Evolutionary conservation across 352 stramenopile genomes (phyloP), one percentile per base, ranked within the genome.

Genomic region (Blastocystis sp.): DNA sequence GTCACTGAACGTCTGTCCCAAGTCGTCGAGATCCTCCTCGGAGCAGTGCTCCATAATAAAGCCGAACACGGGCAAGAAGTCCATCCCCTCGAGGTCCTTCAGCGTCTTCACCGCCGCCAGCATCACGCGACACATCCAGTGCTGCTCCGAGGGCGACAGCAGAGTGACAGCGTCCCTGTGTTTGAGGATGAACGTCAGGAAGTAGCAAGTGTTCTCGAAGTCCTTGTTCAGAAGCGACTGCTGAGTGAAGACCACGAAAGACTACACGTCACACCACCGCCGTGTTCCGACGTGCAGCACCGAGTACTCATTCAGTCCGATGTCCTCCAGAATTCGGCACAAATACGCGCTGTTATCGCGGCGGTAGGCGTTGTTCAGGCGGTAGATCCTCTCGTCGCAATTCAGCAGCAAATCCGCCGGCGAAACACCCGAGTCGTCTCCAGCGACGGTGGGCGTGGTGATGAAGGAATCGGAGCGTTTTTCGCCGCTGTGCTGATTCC

Each of bases 281-380:
- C 71, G 48, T n/a, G 38, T 66, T 52, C 3, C 28, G 17, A 81
- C 71, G 24, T 28, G 34, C 34, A 57, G 43, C 21, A 81, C 43
- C 19, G 48, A n/a, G 43, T 81, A 81, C 2, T n/a, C 48, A 17
- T 81, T 81, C 48, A 81, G 52, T 38, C 71, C 71, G 11, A 81
- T n/a, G 43, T 81, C 71, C 21, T 21, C 24, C 28, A 81, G 28
- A 3, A 81, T 38, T 11, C 59, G 71, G 14, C 10, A 34, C 34
- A 81, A 66, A 81, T 81, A 81, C n/a, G 2, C n/a, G 38, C 40
- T 38, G 66, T 81, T 81, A 28, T 65, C 52, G 3, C 11, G 14
- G n/a, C 17, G 17, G 14, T 42, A 64, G 17, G 9, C 28, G 43
- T 81, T 38, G 9, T 11, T 54, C 3, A 81, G 48, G 24, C 19